phyloP scores from a whole-genome alignment of 441 rosid genomes.

The Brassica hybrid region DNA sequence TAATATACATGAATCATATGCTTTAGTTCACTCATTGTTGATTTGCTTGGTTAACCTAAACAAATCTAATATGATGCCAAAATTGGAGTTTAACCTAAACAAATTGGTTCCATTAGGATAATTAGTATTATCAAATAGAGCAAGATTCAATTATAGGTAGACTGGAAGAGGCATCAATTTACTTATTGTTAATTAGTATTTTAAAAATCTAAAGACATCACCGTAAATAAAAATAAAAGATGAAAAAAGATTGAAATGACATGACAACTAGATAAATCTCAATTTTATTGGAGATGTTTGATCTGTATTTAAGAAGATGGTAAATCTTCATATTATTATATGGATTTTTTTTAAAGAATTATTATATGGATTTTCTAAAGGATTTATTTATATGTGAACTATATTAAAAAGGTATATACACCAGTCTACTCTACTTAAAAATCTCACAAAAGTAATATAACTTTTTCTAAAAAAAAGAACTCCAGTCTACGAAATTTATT shows the following conservation, averaged over 20 bases:
- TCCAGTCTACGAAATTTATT: slow-evolving; percentile 20
- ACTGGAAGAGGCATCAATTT: background rate
- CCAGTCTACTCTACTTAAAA: slow-evolving; percentile 12
- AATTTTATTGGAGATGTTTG: background rate
- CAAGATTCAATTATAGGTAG: background rate
- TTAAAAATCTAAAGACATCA: background rate
- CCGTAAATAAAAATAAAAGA: background rate
- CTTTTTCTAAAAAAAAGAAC: slow-evolving; percentile 13
- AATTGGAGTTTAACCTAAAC: background rate
- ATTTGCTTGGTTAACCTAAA: background rate
- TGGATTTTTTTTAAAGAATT: background rate
- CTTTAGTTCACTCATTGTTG: background rate
- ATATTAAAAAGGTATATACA: background rate
- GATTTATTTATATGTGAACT: background rate
- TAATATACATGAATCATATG: background rate
- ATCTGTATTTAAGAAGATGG: background rate
- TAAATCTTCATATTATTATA: background rate
- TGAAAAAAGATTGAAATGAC: background rate
- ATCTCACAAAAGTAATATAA: background rate
- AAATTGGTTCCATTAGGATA: background rate
- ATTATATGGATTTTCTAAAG: background rate
- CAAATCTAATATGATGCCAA: background rate
- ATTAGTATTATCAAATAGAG: background rate
- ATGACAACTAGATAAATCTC: background rate
- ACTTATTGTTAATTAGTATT: background rate